Conservation (phyloP, 116 monocot species). For the Trichopus zeylanicus region DNA sequence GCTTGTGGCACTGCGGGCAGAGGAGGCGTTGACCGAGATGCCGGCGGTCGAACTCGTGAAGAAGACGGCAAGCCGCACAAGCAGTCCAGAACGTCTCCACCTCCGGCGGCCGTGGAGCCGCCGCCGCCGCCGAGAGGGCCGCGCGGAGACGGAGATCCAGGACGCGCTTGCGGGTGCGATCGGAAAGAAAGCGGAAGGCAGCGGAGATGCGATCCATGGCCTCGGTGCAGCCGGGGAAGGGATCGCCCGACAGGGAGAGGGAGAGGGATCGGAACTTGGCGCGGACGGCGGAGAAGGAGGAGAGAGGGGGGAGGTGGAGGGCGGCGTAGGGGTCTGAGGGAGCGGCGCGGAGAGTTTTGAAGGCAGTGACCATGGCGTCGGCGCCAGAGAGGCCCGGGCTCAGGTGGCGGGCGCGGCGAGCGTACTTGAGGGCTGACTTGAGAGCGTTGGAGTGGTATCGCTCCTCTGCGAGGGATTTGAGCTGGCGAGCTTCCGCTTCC, state of each 20-base stretch:
- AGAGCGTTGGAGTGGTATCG: conserved; percentile 26
- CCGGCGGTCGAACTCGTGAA: conserved; percentile 74
- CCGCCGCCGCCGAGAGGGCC: conserved; percentile 3
- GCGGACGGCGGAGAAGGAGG: conserved; percentile 24
- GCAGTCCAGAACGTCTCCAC: conserved; percentile 71
- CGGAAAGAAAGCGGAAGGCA: conserved; percentile 45
- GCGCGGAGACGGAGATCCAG: conserved; percentile 9
- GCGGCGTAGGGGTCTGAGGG: conserved; percentile 51
- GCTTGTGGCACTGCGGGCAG: conserved; percentile 66
- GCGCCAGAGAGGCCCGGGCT: conserved; percentile 29
- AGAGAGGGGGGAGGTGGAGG: conserved; percentile 49
- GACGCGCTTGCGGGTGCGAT: conserved; percentile 19
- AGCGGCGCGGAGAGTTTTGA: conserved; percentile 48
- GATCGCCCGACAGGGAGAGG: conserved; percentile 40
- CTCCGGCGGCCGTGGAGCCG: too few relatives aligned
- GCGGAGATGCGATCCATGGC: conserved; percentile 53
- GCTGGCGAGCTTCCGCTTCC: conserved; percentile 8
- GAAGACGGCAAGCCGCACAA: conserved; percentile 55
- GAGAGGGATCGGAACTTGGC: conserved; percentile 54
- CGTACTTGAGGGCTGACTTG: conserved; percentile 66
- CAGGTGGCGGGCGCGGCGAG: conserved; percentile 56
- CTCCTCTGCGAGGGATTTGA: conserved; percentile 48
- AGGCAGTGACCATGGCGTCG: conserved; percentile 35
- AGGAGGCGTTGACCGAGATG: conserved; percentile 57
- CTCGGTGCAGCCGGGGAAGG: conserved; percentile 22